Percentiles rank a stretch among this genome's conserved stretches.
Evolutionary conservation across 2,329 filamentous ascomycete genomes (phyloP).

Genomic region (Trichophaea hybrida): DNA sequence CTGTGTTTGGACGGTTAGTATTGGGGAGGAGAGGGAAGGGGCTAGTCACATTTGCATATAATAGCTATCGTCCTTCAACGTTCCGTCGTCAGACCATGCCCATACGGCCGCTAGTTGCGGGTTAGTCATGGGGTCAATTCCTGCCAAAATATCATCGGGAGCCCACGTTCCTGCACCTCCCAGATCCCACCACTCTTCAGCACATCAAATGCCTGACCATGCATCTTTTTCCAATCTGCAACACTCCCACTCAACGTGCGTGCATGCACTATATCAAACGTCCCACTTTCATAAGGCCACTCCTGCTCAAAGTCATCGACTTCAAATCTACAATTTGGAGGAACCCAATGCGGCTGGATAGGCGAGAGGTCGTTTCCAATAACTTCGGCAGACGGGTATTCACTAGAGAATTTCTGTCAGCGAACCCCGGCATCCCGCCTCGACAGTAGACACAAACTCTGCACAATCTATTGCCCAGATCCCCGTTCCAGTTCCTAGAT

Average conservation of each 20-base stretch:
- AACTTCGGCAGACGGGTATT: conserved; percentile 13
- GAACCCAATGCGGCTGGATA: conserved; percentile 7
- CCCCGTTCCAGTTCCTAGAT: conserved; percentile 40
- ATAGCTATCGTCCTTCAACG: background rate
- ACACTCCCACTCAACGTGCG: conserved; percentile 44
- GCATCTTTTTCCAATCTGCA: conserved; percentile 20
- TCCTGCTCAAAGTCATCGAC: conserved; percentile 10
- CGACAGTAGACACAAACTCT: background rate
- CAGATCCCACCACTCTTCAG: background rate
- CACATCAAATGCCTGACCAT: background rate
- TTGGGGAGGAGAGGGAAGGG: background rate
- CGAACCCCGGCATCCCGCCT: background rate
- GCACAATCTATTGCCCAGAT: conserved; percentile 40
- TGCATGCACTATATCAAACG: conserved; percentile 25
- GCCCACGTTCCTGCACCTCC: background rate
- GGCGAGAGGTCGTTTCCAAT: conserved; percentile 11
- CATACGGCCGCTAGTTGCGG: background rate
- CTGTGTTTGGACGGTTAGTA: background rate
- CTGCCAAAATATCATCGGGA: too few relatives aligned
- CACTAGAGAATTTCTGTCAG: background rate
- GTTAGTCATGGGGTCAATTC: too few relatives aligned
- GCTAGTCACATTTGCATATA: background rate
- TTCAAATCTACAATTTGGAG: conserved; percentile 11
- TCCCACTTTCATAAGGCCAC: conserved; percentile 9
- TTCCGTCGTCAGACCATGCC: background rate